A percentile compares a stretch with the other conserved stretches of the same genome.
Evolutionary conservation across 148 eudicot species (phyloP).

Genomic region (Diospyros kaki): DNA sequence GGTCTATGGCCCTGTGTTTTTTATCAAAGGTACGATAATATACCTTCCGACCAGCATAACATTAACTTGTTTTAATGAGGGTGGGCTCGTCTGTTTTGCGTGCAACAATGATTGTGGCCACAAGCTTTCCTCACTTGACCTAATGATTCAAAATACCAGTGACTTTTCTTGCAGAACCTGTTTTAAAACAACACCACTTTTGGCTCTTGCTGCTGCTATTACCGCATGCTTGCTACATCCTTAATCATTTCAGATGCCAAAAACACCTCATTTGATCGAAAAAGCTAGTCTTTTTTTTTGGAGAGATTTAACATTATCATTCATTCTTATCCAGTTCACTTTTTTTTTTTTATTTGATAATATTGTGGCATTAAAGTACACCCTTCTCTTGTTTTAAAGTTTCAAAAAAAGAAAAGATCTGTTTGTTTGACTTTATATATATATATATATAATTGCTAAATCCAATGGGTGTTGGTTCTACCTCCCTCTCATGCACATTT

Average conservation of each 20-base stretch:
- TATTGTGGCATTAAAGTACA: too few relatives aligned
- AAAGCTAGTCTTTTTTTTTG: not conserved
- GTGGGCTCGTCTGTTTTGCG: slow-evolving; percentile 10
- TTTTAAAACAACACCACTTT: not conserved
- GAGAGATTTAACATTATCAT: not conserved
- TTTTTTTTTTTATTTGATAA: too few relatives aligned
- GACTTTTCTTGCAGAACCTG: not conserved
- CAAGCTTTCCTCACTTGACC: slow-evolving; percentile 17
- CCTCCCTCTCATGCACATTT: too few relatives aligned
- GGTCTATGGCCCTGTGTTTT: too few relatives aligned
- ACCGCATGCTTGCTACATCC: not conserved
- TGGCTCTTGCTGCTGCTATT: not conserved
- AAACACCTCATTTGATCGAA: not conserved
- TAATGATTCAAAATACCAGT: slow-evolving; percentile 8
- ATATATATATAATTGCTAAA: too few relatives aligned
- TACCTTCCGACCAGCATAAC: too few relatives aligned
- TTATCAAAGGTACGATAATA: too few relatives aligned
- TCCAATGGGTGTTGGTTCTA: too few relatives aligned
- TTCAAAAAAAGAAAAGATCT: too few relatives aligned
- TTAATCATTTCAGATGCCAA: not conserved
- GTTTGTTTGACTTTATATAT: too few relatives aligned
- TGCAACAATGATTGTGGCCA: slow-evolving; percentile 20
- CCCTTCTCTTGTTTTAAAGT: too few relatives aligned
- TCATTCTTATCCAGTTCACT: too few relatives aligned
- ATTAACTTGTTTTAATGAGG: not conserved